phyloP scores from a whole-genome alignment of 2,329 filamentous ascomycete species.

The Cordyceps farinosa region DNA sequence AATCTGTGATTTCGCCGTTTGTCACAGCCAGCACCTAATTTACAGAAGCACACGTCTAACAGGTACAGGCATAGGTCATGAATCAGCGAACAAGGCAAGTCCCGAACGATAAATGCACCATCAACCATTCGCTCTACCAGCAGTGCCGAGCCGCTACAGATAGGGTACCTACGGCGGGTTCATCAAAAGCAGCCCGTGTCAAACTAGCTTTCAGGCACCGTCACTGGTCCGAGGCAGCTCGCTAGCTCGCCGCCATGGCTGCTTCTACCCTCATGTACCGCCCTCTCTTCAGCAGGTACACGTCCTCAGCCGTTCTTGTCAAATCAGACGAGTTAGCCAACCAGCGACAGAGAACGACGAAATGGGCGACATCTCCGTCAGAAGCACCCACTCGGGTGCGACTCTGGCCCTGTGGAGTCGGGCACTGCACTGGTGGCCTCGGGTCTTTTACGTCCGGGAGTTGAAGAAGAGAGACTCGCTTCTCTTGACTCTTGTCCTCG shows the following conservation, averaged over 20 bases:
- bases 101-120: not conserved
- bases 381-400: not conserved
- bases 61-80: too few species aligned
- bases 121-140: not conserved
- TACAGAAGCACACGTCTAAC: not conserved
- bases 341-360: not conserved
- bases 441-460: not conserved
- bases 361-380: conserved; percentile 5
- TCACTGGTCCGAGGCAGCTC: conserved; percentile 1
- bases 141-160: not conserved
- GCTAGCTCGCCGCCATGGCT: not conserved
- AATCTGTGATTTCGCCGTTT: not conserved
- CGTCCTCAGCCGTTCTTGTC: not conserved
- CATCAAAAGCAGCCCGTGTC: not conserved
- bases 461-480: not conserved
- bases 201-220: not conserved
- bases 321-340: conserved; percentile 10
- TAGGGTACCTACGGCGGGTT: not conserved
- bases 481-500: not conserved
- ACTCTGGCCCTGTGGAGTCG: not conserved
- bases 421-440: not conserved
- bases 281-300: not conserved
- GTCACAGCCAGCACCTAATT: not conserved
- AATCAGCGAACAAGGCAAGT: not conserved
- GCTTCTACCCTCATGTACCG: not conserved